Base-by-base conservation (phyloP, 2,329 filamentous ascomycete species). In the Penicillium fuscoglaucum region DNA sequence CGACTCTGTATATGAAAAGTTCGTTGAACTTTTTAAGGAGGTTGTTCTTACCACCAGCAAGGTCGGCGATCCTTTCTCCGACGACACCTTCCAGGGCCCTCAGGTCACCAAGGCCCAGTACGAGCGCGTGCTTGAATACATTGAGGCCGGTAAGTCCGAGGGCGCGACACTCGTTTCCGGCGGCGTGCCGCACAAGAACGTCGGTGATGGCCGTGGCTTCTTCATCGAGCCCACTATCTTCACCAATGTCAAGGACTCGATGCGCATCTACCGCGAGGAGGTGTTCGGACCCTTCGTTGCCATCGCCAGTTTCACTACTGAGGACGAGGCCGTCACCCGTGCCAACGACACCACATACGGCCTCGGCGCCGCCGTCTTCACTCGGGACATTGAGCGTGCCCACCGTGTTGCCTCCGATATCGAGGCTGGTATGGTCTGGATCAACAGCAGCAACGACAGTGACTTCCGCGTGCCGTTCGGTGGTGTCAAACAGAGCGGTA, bases 381-480 rank as follows among this genome's bases (percentile, higher is more conserved):
- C 72, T 0, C 78, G 83, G 64, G 83, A 90, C 68, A 84, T 90
- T 66, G 83, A 83, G 66, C 83, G 82, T 63, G 87, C 85, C 3
- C 82, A 84, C 68, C 78, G 82, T 1, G 73, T 85, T 3, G 77
- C 80, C 2, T 75, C 79, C 3, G 77, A 79, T 47, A 78, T 90
- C 46, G 86, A 90, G 71, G 82, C 84, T 13, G 88, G 88, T 31
- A 89, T 88, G 82, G 87, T 90, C 4, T 88, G 87, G 78, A 83
- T 90, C 69, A 90, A 90, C 66, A 83, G 79, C 65, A 82, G 81
- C 72, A 82, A 80, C 57, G 76, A 79, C 63, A 72, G 72, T 47
- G 73, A 78, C 59, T 74, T 76, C 68, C 73, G 76, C 9, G 78
- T 87, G 46, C 84, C 84, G 0, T 87, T 87, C 65, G 84, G 84